Percentiles rank a stretch among this genome's conserved stretches.
Evolutionary conservation across 768 basidiomycete species (phyloP).

Genomic region (Gloeostereum incarnatum): DNA sequence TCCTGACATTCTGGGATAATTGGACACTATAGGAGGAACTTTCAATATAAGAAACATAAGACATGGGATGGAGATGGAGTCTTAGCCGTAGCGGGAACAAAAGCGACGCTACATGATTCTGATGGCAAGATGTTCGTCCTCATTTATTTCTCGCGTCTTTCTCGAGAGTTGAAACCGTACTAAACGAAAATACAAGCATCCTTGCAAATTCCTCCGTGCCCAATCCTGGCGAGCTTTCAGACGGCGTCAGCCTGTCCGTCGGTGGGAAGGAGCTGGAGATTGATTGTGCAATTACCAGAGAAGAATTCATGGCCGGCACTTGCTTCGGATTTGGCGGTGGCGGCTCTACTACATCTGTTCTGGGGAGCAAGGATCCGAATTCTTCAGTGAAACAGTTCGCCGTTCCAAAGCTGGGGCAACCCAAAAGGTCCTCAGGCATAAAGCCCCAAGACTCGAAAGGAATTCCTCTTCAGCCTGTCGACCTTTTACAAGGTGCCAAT

Average conservation of each 20-base stretch:
- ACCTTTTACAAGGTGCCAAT: constrained; percentile 12
- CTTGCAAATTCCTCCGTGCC: too few relatives aligned
- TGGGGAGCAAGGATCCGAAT: neutral
- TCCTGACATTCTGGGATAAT: neutral
- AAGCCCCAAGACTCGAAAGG: constrained; percentile 17
- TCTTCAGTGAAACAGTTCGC: constrained; percentile 16
- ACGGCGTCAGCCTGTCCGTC: too few relatives aligned
- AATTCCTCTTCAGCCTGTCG: constrained; percentile 31
- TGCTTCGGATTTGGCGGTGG: constrained; percentile 38
- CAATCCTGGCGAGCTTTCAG: too few relatives aligned
- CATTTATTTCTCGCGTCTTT: neutral
- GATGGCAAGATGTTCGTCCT: constrained; percentile 57
- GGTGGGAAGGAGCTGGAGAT: constrained; percentile 58
- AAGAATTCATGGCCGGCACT: constrained; percentile 53
- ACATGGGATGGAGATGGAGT: constrained; percentile 84
- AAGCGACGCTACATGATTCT: constrained; percentile 45
- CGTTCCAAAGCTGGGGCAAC: constrained; percentile 18
- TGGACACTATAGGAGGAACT: constrained; percentile 39
- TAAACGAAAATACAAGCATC: too few relatives aligned
- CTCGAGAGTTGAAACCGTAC: too few relatives aligned
- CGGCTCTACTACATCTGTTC: neutral
- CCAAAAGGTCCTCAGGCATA: constrained; percentile 11
- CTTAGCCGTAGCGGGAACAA: constrained; percentile 38
- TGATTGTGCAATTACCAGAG: constrained; percentile 43
- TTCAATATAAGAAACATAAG: constrained; percentile 76